phyloP scores from a whole-genome alignment of 768 basidiomycete genomes.

The Gymnopilus dilepis region DNA sequence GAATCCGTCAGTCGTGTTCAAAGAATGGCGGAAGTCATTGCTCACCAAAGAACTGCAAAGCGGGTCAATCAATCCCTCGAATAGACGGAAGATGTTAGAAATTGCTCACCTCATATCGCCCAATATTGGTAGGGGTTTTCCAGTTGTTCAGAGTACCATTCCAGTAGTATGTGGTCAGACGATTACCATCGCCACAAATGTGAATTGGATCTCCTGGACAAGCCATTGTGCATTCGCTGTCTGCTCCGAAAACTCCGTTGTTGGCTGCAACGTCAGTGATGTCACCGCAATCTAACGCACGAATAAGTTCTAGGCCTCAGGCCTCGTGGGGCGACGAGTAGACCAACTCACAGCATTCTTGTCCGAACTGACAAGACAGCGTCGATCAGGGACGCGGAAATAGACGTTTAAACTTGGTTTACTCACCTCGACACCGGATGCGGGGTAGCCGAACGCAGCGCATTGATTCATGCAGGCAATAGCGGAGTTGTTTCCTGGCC shows the following conservation, averaged over 20 bases:
- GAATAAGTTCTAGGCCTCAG: background rate
- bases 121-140: slow-evolving; percentile 68
- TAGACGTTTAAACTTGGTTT: slow-evolving; percentile 6
- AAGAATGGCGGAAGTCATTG: slow-evolving; percentile 18
- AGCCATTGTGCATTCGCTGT: slow-evolving; percentile 51
- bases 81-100: background rate
- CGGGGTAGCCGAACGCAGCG: slow-evolving; percentile 72
- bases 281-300: slow-evolving; percentile 70
- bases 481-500: slow-evolving; percentile 66
- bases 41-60: slow-evolving; percentile 49
- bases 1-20: slow-evolving; percentile 19
- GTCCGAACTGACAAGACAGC: slow-evolving; percentile 47
- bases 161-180: slow-evolving; percentile 61
- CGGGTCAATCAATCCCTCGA: slow-evolving; percentile 1
- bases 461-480: slow-evolving; percentile 72
- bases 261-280: slow-evolving; percentile 51
- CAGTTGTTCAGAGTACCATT: slow-evolving; percentile 60
- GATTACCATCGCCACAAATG: slow-evolving; percentile 64
- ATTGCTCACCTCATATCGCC: slow-evolving; percentile 68
- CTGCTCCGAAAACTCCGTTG: slow-evolving; percentile 43
- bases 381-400: slow-evolving; percentile 10
- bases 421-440: slow-evolving; percentile 63
- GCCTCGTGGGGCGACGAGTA: background rate
- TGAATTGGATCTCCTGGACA: slow-evolving; percentile 77
- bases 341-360: slow-evolving; percentile 71